phyloP scores from a whole-genome alignment of 2,329 filamentous ascomycete genomes.

The Pochonia chlamydosporia region DNA sequence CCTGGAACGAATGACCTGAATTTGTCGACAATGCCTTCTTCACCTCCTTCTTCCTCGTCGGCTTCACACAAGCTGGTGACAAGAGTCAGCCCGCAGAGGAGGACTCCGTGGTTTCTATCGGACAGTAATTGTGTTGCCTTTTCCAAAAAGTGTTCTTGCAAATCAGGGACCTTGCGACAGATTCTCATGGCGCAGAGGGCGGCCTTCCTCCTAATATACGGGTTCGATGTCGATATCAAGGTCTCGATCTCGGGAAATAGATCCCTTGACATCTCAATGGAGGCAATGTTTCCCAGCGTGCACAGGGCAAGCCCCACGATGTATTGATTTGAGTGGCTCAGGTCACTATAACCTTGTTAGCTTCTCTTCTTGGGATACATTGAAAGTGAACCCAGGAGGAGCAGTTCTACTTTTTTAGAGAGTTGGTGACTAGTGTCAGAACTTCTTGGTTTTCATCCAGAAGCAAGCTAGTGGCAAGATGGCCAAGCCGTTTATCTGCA shows the following conservation, averaged over 20 bases:
- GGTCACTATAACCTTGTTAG: constrained; percentile 56
- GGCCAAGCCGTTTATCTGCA: constrained; percentile 93
- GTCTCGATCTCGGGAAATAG: constrained; percentile 94
- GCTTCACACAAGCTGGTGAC: constrained; percentile 91
- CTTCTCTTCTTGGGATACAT: background rate
- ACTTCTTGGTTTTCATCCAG: constrained; percentile 99
- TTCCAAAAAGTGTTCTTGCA: constrained; percentile 95
- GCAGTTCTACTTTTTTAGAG: constrained; percentile 76
- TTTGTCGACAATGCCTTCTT: constrained; percentile 82
- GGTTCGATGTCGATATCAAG: constrained; percentile 86
- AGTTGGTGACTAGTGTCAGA: constrained; percentile 93
- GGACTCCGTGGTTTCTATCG: constrained; percentile 91
- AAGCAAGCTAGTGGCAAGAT: constrained; percentile 91
- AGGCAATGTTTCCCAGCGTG: constrained; percentile 95
- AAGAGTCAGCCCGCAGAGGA: constrained; percentile 86
- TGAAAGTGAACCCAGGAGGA: background rate
- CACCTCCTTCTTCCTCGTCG: constrained; percentile 87
- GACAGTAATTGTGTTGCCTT: constrained; percentile 84
- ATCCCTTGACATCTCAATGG: constrained; percentile 96
- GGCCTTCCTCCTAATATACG: constrained; percentile 96
- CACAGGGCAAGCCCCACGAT: constrained; percentile 94
- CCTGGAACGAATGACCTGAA: constrained; percentile 82
- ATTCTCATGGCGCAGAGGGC: constrained; percentile 99
- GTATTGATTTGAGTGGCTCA: constrained; percentile 97
- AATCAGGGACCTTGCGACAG: constrained; percentile 93